Conservation (phyloP, 257 asterid species). For the Solanum corneliomulleri region DNA sequence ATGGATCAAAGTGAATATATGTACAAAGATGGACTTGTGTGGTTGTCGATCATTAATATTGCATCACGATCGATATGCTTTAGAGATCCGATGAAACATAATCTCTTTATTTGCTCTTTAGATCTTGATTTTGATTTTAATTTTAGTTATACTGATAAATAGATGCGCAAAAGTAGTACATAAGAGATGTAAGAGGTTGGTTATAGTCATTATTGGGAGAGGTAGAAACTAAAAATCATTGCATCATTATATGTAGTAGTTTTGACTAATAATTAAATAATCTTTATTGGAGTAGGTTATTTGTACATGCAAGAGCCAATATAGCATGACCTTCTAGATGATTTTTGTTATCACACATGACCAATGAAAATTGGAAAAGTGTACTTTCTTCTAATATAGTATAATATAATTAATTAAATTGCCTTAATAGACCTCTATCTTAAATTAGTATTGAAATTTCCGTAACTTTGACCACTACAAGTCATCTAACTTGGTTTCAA, state of each 20-base stretch:
- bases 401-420: neutral
- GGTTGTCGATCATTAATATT: neutral
- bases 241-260: constrained; percentile 30
- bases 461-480: neutral
- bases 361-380: neutral
- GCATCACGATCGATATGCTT: neutral
- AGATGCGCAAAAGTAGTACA: neutral
- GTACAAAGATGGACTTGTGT: neutral
- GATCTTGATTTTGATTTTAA: too few species aligned
- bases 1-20: neutral
- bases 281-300: constrained; percentile 7
- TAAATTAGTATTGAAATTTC: neutral
- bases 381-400: neutral
- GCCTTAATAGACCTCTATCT: neutral
- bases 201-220: neutral
- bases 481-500: neutral
- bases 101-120: neutral
- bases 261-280: constrained; percentile 43
- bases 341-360: neutral
- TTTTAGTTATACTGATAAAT: too few species aligned
- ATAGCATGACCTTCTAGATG: neutral
- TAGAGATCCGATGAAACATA: too few species aligned
- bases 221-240: constrained; percentile 8
- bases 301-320: neutral
- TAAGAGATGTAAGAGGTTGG: neutral